Evolutionary conservation across 352 stramenopile species (phyloP), one percentile per base, ranked within the genome.

Genomic region (Pythium rishiriense): DNA sequence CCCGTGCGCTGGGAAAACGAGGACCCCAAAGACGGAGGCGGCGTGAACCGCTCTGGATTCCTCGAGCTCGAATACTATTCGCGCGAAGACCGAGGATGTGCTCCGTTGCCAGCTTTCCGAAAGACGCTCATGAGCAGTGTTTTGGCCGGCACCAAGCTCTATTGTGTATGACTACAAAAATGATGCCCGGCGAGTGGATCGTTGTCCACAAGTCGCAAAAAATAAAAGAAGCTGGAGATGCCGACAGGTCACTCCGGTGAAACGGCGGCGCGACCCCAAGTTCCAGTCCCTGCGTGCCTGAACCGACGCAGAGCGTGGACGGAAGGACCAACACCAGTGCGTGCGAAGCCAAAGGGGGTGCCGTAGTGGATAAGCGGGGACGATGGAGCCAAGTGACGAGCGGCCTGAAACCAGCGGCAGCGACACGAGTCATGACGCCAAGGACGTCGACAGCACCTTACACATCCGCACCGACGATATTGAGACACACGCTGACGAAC

Each of bases 1-100:
- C 85, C 85, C 1, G 72, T 81, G 49, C 83, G 83, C 7, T 94
- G 85, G 85, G 83, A 90, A 55, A 89, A 90, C 51, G 85, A 92
- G 59, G 79, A 92, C 59, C 75, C 71, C 26, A 85, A 88, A 28
- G 77, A 85, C 46, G 74, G 81, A 21, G 80, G 64, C 2, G 73
- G 85, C 39, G 83, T 91, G 29, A 90, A 90, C 50, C 79, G 78
- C 35, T 73, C 72, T 3, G 85, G 85, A 0, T 92, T 76, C 45
- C 65, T 94, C 6, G 69, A 84, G 53, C 68, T 94, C 48, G 81
- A 92, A 64, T 94, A 94, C 60, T 87, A 86, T 48, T 90, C 85
- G 19, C 79, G 76, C 1, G 71, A 77, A 46, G 83, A 92, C 48
- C 72, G 72, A 29, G 85, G 85, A 28, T 94, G 85, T 52, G 73